Evolutionary conservation across 2,329 filamentous ascomycete species (phyloP), one percentile per base, ranked within the genome.

Genomic region (Lasiodiplodia gonubiensis): DNA sequence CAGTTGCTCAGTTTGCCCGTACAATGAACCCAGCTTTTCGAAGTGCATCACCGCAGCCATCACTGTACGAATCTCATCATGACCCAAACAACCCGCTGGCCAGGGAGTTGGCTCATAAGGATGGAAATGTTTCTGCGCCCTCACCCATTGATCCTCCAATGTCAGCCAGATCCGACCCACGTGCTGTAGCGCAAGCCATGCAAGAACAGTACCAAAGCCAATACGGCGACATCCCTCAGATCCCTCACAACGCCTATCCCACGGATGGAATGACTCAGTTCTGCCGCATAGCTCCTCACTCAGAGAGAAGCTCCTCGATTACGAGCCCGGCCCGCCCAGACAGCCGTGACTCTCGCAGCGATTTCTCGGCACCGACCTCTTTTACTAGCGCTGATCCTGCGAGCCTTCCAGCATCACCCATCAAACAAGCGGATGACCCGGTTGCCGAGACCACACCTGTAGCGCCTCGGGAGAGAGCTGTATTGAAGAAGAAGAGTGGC

Each of bases 181-280:
- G 77, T 75, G 54, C 76, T 77, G 66, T 75, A 12, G 53, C 59
- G 10, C 74, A 77, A 68, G 77, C 75, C 33, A 75, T 75, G 18
- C 77, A 81, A 63, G 73, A 78, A 51, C 77, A 77, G 64, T 77
- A 77, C 66, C 78, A 80, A 48, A 83, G 81, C 67, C 89, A 93
- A 70, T 86, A 87, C 72, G 86, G 85, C 3, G 85, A 89, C 27
- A 87, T 92, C 68, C 84, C 89, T 4, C 80, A 88, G 16, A 87
- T 97, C 2, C 93, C 94, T 16, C 93, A 97, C 74, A 96, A 98
- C 73, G 93, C 95, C 11, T 97, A 97, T 76, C 94, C 94, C 0
- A 88, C 91, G 78, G 94, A 98, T 76, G 94, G 94, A 4, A 98
- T 98, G 93, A 97, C 94, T 0, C 97, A 98, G 88, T 90, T 97